Base-by-base conservation (phyloP, 2,329 filamentous ascomycete genomes). In the Anisogramma anomala region DNA sequence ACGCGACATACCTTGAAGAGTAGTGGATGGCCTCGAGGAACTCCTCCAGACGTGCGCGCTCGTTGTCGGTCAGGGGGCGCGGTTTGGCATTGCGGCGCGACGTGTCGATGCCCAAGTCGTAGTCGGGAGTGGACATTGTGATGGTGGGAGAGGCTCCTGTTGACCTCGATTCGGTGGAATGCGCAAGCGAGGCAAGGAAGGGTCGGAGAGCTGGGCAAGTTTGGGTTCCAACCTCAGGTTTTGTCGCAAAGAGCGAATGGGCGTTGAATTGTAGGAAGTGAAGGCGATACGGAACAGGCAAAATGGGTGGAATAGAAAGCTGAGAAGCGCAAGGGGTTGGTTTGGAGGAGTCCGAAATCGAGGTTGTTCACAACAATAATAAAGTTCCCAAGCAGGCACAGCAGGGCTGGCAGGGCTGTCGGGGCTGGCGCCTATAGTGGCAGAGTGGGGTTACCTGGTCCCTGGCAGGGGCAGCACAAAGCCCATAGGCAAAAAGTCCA, bases 21-120 rank as follows among this genome's bases (percentile, higher is more conserved):
- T 98, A 98, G 64, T 96, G 88, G 54, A 98, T 98, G 23, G 78
- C 77, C 55, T 96, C 87, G 51, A 91, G 77, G 58, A 84, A 96
- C 61, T 96, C 88, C 48, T 95, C 86, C 45, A 98, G 71, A 46
- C 82, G 78, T 51, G 82, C 77, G 50, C 83, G 79, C 71, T 98
- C 91, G 14, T 72, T 66, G 49, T 95, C 86, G 23, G 80, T 77
- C 43, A 98, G 67, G 48, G 81, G 74, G 47, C 89, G 79, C 31
- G 91, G 84, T 59, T 77, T 76, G 66, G 84, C 82, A 68, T 96
- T 96, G 59, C 89, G 84, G 60, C 89, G 79, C 53, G 71, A 80
- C 53, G 76, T 75, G 65, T 96, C 89, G 56, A 94, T 87, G 55
- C 80, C 74, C 55, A 61, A 53, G n/a, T 54, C 52, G 45, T 43